phyloP scores from a whole-genome alignment of 768 basidiomycete species.

The Termitomyces sp. region DNA sequence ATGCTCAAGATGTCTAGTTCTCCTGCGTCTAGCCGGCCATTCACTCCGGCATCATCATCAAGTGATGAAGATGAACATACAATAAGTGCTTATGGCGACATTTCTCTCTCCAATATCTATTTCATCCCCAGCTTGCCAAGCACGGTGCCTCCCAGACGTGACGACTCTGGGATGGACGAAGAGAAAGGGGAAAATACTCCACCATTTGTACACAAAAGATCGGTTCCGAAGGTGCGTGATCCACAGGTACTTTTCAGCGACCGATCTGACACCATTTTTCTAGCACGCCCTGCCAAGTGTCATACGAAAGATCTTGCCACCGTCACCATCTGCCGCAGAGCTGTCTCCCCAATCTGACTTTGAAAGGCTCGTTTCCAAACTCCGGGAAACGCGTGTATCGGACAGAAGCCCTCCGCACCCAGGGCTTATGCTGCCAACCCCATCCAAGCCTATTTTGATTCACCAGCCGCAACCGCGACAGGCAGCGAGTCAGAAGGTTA shows the following conservation, averaged over 20 bases:
- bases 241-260: background rate
- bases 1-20: background rate
- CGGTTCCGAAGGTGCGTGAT: background rate
- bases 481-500: background rate
- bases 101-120: slow-evolving; percentile 34
- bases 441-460: background rate
- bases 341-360: slow-evolving; percentile 16
- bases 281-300: slow-evolving; percentile 18
- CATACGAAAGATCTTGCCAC: slow-evolving; percentile 20
- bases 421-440: background rate
- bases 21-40: background rate
- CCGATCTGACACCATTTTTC: background rate
- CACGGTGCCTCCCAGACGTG: slow-evolving; percentile 16
- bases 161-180: slow-evolving; percentile 6
- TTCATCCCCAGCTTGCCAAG: slow-evolving; percentile 29
- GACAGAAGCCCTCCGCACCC: slow-evolving; percentile 3
- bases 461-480: slow-evolving; percentile 4
- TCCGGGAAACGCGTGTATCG: slow-evolving; percentile 11
- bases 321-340: slow-evolving; percentile 16
- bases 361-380: slow-evolving; percentile 15
- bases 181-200: slow-evolving; percentile 3
- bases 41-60: slow-evolving; percentile 2
- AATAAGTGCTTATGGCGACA: slow-evolving; percentile 41
- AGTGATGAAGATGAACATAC: slow-evolving; percentile 32
- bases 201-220: background rate